Percentiles rank a stretch among this genome's conserved stretches.
phyloP scores from a whole-genome alignment of 2,329 filamentous ascomycete species.

The Zopfia rhizophila region DNA sequence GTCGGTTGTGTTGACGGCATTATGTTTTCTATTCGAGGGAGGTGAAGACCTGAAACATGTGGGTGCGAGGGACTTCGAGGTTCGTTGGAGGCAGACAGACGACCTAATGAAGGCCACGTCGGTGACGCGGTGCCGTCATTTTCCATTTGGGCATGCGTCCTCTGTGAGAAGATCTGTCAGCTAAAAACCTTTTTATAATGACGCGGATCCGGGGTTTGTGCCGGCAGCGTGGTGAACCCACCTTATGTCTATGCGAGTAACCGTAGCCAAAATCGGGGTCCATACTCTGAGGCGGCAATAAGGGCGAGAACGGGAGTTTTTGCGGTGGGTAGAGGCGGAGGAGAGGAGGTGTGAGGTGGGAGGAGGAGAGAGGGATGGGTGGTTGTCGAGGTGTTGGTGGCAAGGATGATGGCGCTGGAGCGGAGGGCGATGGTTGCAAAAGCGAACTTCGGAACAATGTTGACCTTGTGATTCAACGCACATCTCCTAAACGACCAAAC shows the following conservation, averaged over 20 bases:
- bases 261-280: conserved; percentile 42
- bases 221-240: conserved; percentile 33
- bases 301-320: not conserved
- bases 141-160: conserved; percentile 48
- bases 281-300: conserved; percentile 32
- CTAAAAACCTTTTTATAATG: conserved; percentile 13
- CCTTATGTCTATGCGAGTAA: conserved; percentile 48
- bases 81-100: conserved; percentile 24
- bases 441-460: conserved; percentile 12
- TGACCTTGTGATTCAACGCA: no score
- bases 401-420: conserved; percentile 24
- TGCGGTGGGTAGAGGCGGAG: conserved; percentile 1
- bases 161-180: conserved; percentile 36
- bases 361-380: conserved; percentile 1
- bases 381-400: conserved; percentile 17
- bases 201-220: conserved; percentile 10
- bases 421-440: not conserved
- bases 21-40: conserved; percentile 29
- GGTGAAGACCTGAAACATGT: conserved; percentile 31
- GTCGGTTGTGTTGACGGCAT: conserved; percentile 42
- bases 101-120: conserved; percentile 31
- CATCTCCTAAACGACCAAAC: no score
- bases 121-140: conserved; percentile 37
- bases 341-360: conserved; percentile 3
- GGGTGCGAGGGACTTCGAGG: conserved; percentile 24